Base-by-base conservation (phyloP, 1,284 basidiomycete genomes). In the Tranzscheliella williamsii region DNA sequence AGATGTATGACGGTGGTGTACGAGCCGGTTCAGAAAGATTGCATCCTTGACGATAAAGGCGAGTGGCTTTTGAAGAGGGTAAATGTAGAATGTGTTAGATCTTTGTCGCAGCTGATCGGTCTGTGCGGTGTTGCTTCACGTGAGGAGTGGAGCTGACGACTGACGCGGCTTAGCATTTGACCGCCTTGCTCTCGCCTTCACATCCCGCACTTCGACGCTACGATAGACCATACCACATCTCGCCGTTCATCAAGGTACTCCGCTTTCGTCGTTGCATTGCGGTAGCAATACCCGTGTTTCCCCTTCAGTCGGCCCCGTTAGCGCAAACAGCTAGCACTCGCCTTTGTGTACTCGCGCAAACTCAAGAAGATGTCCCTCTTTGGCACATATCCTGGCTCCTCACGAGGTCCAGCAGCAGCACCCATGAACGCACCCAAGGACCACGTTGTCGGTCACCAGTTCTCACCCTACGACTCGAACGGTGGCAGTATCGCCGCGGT, bases 381-480 rank as follows among this genome's bases (percentile, higher is more conserved):
- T 26, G 54, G 54, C 23, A 48, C 48, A 3, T 63, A 57, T 50
- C 54, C 60, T 3, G 60, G 60, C 48, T 53, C 60, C 1, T 63
- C 53, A 15, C 54, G 49, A 27, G 53, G 49, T 17, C 50, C 49
- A 23, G 42, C 37, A 15, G 39, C 40, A 23, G 26, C 27, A 11
- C 17, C 42, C 13, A 24, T 42, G 15, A 41, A 43, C 5, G 55
- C 51, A 30, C 38, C 52, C 32, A 60, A 60, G 30, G 51, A 53
- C 35, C 57, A 64, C 39, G 47, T 70, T 24, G 63, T 72, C 26
- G 68, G 71, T 13, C 72, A 72, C 36, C 71, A 72, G 26, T 78
- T 78, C 57, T 70, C 61, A 17, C 75, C 75, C 16, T 78, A 78
- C 46, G 67, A 71, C 33, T 72, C 67, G 23, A 75, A 75, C 52